Conservation (phyloP, 140 eudicot species). For the Cichorium intybus region DNA sequence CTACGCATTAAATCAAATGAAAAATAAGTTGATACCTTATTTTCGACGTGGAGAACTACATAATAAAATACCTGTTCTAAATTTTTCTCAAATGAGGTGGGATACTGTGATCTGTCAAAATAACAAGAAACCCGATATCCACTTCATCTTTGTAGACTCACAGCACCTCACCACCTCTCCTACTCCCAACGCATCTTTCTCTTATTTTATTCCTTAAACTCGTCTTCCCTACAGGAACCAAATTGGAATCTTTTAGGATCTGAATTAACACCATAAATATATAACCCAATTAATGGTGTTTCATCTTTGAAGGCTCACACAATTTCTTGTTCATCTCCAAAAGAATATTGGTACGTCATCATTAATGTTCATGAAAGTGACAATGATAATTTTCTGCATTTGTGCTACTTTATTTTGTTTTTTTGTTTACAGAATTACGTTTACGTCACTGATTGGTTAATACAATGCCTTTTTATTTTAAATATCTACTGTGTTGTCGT, state of each 20-base stretch:
- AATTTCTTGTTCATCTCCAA: not conserved
- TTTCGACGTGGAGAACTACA: not conserved
- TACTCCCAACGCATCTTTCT: not conserved
- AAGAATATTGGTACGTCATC: not conserved
- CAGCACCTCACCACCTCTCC: not conserved
- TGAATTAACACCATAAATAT: not conserved
- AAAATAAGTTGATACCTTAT: no score
- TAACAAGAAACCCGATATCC: not conserved
- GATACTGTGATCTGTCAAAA: not conserved
- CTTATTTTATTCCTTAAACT: not conserved
- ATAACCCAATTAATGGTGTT: slow-evolving; percentile 7
- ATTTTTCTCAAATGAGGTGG: not conserved
- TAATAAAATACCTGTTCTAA: not conserved
- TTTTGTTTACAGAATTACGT: not conserved
- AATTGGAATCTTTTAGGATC: not conserved
- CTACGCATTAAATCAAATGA: no score
- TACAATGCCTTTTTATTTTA: not conserved
- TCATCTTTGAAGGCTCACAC: slow-evolving; percentile 7
- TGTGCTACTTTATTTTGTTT: not conserved
- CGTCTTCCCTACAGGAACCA: not conserved
- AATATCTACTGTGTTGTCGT: not conserved
- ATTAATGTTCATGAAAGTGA: not conserved
- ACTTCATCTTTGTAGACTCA: not conserved
- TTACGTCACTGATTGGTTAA: slow-evolving; percentile 9
- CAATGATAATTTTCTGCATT: not conserved